Base-by-base conservation (phyloP, 2,329 filamentous ascomycete genomes). In the Endocalyx cinctus region DNA sequence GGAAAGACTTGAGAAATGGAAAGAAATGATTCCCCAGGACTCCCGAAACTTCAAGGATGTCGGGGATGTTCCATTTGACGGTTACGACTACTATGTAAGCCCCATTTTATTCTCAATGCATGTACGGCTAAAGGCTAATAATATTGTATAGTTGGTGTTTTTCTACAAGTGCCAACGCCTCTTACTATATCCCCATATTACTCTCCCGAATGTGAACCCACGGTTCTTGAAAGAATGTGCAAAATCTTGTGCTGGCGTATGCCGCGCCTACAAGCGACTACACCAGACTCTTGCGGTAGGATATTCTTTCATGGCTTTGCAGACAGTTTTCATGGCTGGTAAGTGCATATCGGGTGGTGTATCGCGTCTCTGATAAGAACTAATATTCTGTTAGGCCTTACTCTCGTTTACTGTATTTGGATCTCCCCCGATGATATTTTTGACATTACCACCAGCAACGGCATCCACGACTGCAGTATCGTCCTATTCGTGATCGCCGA, bases 301-400 rank as follows among this genome's bases (percentile, higher is more conserved):
- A 29, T 56, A 54, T 38, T 54, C 54, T 10, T 48, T 55, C 39
- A 47, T 46, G 23, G 50, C 54, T 0, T 41, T 58, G 10, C 54
- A 57, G 34, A 49, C 45, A 8, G 52, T 50, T 26, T 57, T 58
- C 27, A 43, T 55, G 2, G 53, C 51, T 11, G 29, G 29, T 22
- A 13, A 31, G 29, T 31, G 25, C 10, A 27, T 10, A 10, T 27
- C n/a, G n/a, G n/a, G n/a, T n/a, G n/a, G n/a, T n/a, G n/a, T n/a
- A n/a, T n/a, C n/a, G n/a, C n/a, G n/a, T n/a, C n/a, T n/a, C n/a
- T n/a, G n/a, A n/a, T n/a, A n/a, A n/a, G n/a, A n/a, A n/a, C n/a
- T n/a, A n/a, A n/a, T n/a, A n/a, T n/a, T n/a, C n/a, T n/a, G n/a
- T n/a, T 22, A 1, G 53, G 52, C 0, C 35, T 56, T 17, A 56